Base-by-base conservation (phyloP, 2,329 filamentous ascomycete species). In the Ophiostoma montium region DNA sequence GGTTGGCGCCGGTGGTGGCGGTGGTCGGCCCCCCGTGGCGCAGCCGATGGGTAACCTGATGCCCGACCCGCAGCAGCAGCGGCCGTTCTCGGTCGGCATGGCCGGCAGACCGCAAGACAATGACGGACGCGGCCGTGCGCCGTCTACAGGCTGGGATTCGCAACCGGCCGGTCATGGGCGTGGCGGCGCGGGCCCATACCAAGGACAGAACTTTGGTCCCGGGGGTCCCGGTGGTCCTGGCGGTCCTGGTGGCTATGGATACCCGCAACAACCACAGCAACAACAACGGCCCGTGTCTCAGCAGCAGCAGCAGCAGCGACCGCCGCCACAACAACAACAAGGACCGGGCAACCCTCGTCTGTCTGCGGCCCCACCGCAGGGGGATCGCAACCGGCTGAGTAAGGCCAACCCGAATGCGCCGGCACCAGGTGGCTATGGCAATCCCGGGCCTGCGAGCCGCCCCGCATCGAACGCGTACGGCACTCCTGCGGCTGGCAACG, bases 41-140 rank as follows among this genome's bases (percentile, higher is more conserved):
- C 66, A 72, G 45, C 70, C 71, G 2, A 65, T 65, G 49, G 67
- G 68, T 18, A 72, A 69, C 56, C 62, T 75, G 47, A 32, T 21
- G n/a, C 50, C 54, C 2, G 51, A 52, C 2, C 9, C n/a, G 3
- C 31, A n/a, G 18, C 10, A 13, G 35, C 50, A 42, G 31, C 65
- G 71, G 32, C 66, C 67, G 15, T 54, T 53, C n/a, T 61, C 65
- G 11, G 46, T 45, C 43, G 50, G 46, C 18, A n/a, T 39, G 11
- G 7, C 41, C 2, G 46, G 30, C 2, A 35, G 52, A n/a, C 62
- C 61, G 35, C 61, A 59, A 42, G 65, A 66, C 21, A 30, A n/a
- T 44, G 67, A 72, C 18, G 55, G 56, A 2, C 67, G 69, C 10
- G 65, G 64, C 35, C 70, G 71, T 44, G 60, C 67, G 15, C 58